phyloP scores from a whole-genome alignment of 2,329 filamentous ascomycete species.

The Stromatinia cepivora region DNA sequence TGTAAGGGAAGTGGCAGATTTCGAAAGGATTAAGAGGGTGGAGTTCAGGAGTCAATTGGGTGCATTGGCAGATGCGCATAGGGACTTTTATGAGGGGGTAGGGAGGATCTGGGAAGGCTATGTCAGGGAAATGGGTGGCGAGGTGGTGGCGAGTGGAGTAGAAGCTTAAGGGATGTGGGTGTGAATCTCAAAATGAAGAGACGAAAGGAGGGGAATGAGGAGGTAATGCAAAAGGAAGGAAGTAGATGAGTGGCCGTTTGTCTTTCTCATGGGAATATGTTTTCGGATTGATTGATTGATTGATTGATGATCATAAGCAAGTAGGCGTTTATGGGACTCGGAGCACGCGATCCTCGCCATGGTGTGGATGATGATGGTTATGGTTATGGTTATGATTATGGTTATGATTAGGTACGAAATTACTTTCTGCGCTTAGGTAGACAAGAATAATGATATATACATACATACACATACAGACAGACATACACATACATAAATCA shows the following conservation, averaged over 20 bases:
- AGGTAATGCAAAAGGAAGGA: not conserved
- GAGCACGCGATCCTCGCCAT: not conserved
- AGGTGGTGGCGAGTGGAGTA: not conserved
- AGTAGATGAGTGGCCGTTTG: not conserved
- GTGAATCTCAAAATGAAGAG: not conserved
- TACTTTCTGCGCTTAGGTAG: constrained; percentile 2
- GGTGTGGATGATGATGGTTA: not conserved
- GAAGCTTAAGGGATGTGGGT: not conserved
- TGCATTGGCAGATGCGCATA: constrained; percentile 78
- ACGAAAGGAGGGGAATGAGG: not conserved
- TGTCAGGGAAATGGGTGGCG: constrained; percentile 71
- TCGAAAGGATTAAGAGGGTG: constrained; percentile 92
- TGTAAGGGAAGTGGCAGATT: constrained; percentile 86
- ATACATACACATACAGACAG: not conserved
- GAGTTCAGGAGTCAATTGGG: constrained; percentile 90
- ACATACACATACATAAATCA: not conserved
- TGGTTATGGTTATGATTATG: not conserved
- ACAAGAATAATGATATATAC: constrained; percentile 19
- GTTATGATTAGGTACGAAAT: not conserved
- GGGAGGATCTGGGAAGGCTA: constrained; percentile 87
- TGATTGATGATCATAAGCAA: not conserved
- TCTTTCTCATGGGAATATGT: not conserved
- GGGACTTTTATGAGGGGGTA: constrained; percentile 80
- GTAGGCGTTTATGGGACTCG: not conserved
- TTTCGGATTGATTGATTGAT: constrained; percentile 11